Percentiles rank a stretch among this genome's conserved stretches.
These are phyloP conservation scores for Apiotrichum gracile DNA, from an alignment of 1,284 basidiomycete species.

Conservation along the genomic window DNA sequence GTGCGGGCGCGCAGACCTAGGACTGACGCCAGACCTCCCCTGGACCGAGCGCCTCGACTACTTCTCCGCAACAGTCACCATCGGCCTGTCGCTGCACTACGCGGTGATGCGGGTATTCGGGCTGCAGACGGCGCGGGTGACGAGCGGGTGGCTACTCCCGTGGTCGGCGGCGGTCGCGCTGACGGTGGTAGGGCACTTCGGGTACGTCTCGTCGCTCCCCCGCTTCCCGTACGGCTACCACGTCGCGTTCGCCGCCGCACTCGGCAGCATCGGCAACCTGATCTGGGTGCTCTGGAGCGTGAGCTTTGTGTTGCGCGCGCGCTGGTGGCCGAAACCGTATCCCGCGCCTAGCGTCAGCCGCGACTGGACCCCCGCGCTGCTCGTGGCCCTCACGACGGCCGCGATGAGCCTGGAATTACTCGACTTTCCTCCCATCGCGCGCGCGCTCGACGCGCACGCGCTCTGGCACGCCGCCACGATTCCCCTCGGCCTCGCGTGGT, in stretches of 20 bases:
- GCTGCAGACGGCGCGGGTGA: conserved; percentile 45
- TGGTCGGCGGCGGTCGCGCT: conserved; percentile 20
- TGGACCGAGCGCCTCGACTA: conserved; percentile 90
- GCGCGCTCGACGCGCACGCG: conserved; percentile 85
- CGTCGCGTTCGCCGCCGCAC: conserved; percentile 72
- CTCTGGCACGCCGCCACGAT: conserved; percentile 89
- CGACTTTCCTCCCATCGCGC: conserved; percentile 76
- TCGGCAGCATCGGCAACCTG: conserved; percentile 65
- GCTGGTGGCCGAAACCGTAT: conserved; percentile 24
- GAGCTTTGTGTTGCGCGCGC: conserved; percentile 40
- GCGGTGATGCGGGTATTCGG: conserved; percentile 70
- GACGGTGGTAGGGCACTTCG: conserved; percentile 38
- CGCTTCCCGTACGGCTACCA: conserved; percentile 92
- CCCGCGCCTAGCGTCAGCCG: conserved; percentile 20
- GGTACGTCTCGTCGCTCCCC: conserved; percentile 56
- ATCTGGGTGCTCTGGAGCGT: conserved; percentile 78
- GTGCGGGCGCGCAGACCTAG: not conserved
- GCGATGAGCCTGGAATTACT: conserved; percentile 81
- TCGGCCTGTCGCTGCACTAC: conserved; percentile 68
- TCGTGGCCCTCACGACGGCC: conserved; percentile 65
- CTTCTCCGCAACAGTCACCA: conserved; percentile 82
- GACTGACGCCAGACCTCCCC: conserved; percentile 45
- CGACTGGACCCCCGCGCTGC: conserved; percentile 48
- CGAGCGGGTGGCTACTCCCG: conserved; percentile 22
- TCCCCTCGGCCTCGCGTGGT: conserved; percentile 77